Evolutionary conservation across 108 stramenopile species (phyloP), one percentile per base, ranked within the genome.

Genomic region (Skeletonema costatum): DNA sequence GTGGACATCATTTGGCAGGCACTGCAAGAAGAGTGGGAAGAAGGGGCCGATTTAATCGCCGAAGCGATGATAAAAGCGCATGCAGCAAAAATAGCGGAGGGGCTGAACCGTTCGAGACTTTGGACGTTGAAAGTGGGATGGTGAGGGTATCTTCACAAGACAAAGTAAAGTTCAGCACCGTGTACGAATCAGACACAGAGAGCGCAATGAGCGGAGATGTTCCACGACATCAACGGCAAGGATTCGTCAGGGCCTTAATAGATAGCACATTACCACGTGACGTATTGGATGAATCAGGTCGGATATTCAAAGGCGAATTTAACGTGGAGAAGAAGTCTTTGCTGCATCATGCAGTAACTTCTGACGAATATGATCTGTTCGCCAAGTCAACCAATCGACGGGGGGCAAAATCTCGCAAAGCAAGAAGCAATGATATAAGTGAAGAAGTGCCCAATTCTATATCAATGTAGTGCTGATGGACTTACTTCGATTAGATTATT

Each of bases 301-400:
- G 92, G 12, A 92, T 93, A 36, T 86, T 93, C 70, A 93, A 89
- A 69, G 95, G 95, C 33, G 93, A 93, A 19, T 93, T 89, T 67
- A 76, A 87, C 13, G 89, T 93, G 12, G 92, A 93, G 75, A 89
- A 89, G 70, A 96, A 94, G 70, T 92, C 93, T 5, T 73, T 96
- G 44, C 66, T 96, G 64, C 87, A 92, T 76, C 93, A 94, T 74
- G 95, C 95, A 30, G 86, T 92, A 41, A 91, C 95, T 35, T 92
- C 93, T 0, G 95, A 96, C 70, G 86, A 89, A 51, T 93, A 96
- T 77, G 91, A 91, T 82, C 78, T 96, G 81, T 94, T 96, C 71
- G 70, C 75, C 11, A 75, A 75, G 48, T 76, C 79, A 14, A 65
- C 69, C 2, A 81, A 81, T 56, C 51, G 73, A 33, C 73, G 73